Percentiles rank a stretch among this genome's conserved stretches.
Evolutionary conservation across 2,329 filamentous ascomycete genomes (phyloP).

Genomic region (Cordyceps cateniannulata): DNA sequence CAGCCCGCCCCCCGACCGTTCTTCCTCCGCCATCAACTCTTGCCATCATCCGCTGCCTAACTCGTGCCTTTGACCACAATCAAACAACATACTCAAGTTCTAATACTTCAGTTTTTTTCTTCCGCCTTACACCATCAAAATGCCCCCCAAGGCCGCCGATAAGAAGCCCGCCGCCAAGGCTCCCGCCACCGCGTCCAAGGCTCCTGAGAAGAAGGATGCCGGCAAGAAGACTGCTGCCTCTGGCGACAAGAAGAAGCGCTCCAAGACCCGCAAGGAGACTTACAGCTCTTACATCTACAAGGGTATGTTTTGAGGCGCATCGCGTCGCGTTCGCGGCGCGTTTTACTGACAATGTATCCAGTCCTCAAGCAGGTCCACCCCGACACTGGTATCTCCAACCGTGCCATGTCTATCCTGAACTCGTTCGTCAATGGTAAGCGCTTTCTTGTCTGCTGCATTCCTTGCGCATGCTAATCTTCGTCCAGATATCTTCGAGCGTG

Average conservation of each 20-base stretch:
- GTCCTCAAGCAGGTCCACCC: constrained; percentile 99
- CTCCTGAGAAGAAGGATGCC: constrained; percentile 95
- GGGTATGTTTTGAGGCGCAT: constrained; percentile 49
- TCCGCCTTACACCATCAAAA: constrained; percentile 46
- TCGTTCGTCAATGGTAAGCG: constrained; percentile 94
- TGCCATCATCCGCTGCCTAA: constrained; percentile 28
- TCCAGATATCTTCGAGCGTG: constrained; percentile 96
- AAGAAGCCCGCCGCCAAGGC: constrained; percentile 99
- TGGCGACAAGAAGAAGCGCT: constrained; percentile 99
- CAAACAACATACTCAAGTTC: constrained; percentile 15
- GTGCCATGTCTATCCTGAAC: constrained; percentile 99
- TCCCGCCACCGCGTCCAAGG: constrained; percentile 64
- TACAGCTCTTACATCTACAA: constrained; percentile 99
- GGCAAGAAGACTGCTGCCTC: constrained; percentile 98
- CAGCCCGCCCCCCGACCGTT: constrained; percentile 45
- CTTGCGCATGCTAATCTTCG: not conserved
- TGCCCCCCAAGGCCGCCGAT: constrained; percentile 96
- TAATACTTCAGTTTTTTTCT: constrained; percentile 16
- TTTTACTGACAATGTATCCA: constrained; percentile 31
- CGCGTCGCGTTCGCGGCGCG: not conserved
- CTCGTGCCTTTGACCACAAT: constrained; percentile 20
- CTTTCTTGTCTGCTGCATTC: not conserved
- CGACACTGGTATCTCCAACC: constrained; percentile 99
- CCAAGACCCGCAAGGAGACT: constrained; percentile 99
- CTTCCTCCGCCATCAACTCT: constrained; percentile 41